phyloP scores from a whole-genome alignment of 305 asterid genomes.

The Fraxinus ornus region DNA sequence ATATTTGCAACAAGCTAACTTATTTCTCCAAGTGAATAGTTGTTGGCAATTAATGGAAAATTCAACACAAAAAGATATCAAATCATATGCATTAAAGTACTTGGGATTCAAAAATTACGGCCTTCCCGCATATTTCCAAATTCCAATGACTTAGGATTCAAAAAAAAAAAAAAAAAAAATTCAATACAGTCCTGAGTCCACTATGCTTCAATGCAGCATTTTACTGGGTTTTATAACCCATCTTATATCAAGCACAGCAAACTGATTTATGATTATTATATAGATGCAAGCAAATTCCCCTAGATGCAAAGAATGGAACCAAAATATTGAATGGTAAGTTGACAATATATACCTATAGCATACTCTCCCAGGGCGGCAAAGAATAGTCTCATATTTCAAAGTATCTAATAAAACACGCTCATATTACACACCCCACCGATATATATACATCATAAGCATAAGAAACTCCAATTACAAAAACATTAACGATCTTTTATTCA shows the following conservation, averaged over 20 bases:
- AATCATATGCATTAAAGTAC: not conserved
- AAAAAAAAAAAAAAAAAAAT: not conserved
- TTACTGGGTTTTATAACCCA: not conserved
- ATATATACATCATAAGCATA: slow-evolving; percentile 1
- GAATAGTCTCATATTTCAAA: not conserved
- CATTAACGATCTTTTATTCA: slow-evolving; percentile 16
- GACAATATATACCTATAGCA: not conserved
- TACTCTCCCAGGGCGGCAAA: not conserved
- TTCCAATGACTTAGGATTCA: not conserved
- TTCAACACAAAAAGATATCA: not conserved
- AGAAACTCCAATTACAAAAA: not conserved
- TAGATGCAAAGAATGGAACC: not conserved
- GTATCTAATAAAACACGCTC: not conserved
- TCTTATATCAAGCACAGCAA: not conserved
- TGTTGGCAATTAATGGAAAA: not conserved
- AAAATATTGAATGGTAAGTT: not conserved
- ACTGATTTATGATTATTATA: not conserved
- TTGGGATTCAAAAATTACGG: not conserved
- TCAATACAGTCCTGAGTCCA: not conserved
- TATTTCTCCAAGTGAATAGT: not conserved
- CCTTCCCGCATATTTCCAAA: not conserved
- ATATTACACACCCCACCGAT: not conserved
- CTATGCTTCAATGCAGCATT: not conserved
- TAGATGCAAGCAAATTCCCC: too few relatives aligned
- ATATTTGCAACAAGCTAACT: not conserved